phyloP scores from a whole-genome alignment of 2,329 filamentous ascomycete species.

The Ophiostoma quercus region DNA sequence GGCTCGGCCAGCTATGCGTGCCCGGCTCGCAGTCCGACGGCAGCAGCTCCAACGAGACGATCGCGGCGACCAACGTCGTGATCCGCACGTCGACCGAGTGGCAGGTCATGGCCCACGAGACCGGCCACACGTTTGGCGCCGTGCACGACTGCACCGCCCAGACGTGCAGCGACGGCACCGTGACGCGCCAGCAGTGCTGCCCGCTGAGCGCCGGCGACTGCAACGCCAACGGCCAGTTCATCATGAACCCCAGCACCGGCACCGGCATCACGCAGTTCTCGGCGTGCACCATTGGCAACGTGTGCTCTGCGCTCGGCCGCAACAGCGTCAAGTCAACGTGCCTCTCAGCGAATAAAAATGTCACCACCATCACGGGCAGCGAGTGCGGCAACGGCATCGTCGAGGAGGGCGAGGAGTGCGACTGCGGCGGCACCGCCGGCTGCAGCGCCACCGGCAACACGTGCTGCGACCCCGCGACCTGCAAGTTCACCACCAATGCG shows the following conservation, averaged over 20 bases:
- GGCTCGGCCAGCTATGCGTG: conserved; percentile 82
- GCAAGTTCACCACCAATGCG: conserved; percentile 70
- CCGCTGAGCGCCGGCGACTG: conserved; percentile 64
- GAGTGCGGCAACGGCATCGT: conserved; percentile 97
- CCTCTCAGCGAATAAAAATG: conserved; percentile 76
- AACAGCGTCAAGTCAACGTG: conserved; percentile 72
- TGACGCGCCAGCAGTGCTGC: conserved; percentile 61
- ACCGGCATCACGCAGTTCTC: conserved; percentile 73
- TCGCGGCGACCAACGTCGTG: conserved; percentile 84
- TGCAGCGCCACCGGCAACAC: conserved; percentile 66
- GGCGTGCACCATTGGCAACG: conserved; percentile 83
- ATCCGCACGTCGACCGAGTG: conserved; percentile 78
- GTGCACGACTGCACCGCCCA: conserved; percentile 79
- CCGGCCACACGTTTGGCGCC: conserved; percentile 89
- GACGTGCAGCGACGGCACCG: conserved; percentile 61
- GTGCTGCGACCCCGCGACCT: conserved; percentile 83
- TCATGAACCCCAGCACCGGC: conserved; percentile 93
- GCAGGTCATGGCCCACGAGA: conserved; percentile 94
- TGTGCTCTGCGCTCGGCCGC: conserved; percentile 77
- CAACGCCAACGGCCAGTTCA: conserved; percentile 70
- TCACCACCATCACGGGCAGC: conserved; percentile 73
- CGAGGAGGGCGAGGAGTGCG: conserved; percentile 88
- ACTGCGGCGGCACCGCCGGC: conserved; percentile 72
- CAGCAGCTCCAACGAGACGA: conserved; percentile 55
- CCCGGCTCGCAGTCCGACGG: conserved; percentile 51